Evolutionary conservation across 768 basidiomycete species (phyloP).

Genomic region (Lyophyllum shimeji): DNA sequence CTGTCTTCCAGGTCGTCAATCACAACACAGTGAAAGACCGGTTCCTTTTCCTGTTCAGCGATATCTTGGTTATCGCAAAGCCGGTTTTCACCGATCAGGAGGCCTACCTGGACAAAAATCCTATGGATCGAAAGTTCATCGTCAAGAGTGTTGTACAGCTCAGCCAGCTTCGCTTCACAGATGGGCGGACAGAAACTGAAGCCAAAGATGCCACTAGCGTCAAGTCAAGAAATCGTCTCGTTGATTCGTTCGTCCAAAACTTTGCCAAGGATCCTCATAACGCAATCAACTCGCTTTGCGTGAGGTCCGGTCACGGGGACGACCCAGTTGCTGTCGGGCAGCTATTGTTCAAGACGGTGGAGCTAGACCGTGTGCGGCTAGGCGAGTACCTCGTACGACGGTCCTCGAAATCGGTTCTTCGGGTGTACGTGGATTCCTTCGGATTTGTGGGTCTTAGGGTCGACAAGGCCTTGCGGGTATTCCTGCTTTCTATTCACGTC

Average conservation of each 20-base stretch:
- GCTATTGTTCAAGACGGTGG: constrained; percentile 76
- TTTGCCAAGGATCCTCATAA: constrained; percentile 81
- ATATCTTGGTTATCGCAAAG: constrained; percentile 92
- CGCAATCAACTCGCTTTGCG: constrained; percentile 71
- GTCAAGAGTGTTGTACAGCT: constrained; percentile 90
- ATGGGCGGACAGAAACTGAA: constrained; percentile 66
- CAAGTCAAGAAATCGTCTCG: constrained; percentile 53
- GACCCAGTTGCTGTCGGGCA: constrained; percentile 78
- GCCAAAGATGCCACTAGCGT: constrained; percentile 32
- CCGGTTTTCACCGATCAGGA: constrained; percentile 76
- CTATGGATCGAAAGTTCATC: constrained; percentile 76
- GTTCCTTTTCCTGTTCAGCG: constrained; percentile 95
- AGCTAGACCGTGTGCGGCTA: constrained; percentile 78
- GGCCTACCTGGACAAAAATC: constrained; percentile 56
- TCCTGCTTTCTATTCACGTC: constrained; percentile 77
- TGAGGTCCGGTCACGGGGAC: constrained; percentile 56
- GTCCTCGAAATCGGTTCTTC: constrained; percentile 72
- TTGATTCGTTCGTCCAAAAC: constrained; percentile 73
- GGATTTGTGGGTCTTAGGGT: constrained; percentile 81
- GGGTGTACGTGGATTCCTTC: constrained; percentile 86
- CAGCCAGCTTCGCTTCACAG: constrained; percentile 61
- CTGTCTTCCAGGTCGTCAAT: constrained; percentile 93
- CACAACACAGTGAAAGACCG: constrained; percentile 93
- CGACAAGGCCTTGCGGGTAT: constrained; percentile 87
- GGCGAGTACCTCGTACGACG: constrained; percentile 82